A percentile compares a stretch with the other conserved stretches of the same genome.
These are phyloP conservation scores for Ustilago shanxiensis DNA, from an alignment of 1,284 basidiomycete genomes.

Conservation along the genomic window DNA sequence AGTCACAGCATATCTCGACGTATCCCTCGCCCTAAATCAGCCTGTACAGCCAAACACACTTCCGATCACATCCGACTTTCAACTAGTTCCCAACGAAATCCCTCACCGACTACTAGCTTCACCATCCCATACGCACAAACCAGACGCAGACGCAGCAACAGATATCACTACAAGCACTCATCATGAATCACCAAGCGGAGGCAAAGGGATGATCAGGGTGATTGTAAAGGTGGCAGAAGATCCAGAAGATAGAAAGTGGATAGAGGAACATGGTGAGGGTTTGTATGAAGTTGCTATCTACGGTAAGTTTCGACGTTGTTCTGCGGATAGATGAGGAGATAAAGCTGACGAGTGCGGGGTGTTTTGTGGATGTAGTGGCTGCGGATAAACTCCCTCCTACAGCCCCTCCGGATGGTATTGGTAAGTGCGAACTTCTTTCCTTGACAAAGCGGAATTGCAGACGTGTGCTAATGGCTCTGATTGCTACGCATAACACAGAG, in stretches of 20 bases:
- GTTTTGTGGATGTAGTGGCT: constrained; percentile 18
- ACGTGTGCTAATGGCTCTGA: not conserved
- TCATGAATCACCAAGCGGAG: constrained; percentile 9
- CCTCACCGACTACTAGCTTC: constrained; percentile 23
- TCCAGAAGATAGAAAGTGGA: constrained; percentile 42
- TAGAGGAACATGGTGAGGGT: constrained; percentile 48
- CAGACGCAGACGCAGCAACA: constrained; percentile 8
- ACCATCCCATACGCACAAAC: constrained; percentile 12
- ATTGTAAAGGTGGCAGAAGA: constrained; percentile 48
- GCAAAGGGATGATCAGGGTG: constrained; percentile 20
- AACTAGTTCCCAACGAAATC: constrained; percentile 36
- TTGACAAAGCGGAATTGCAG: not conserved
- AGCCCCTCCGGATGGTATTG: constrained; percentile 51
- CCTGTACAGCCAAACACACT: constrained; percentile 32
- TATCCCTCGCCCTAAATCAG: constrained; percentile 34
- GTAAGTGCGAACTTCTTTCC: constrained; percentile 14
- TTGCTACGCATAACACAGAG: constrained; percentile 7
- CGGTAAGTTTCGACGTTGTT: constrained; percentile 5
- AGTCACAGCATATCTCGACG: constrained; percentile 30
- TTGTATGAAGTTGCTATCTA: constrained; percentile 54
- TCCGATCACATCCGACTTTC: constrained; percentile 28
- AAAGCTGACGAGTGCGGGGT: not conserved
- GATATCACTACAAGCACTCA: constrained; percentile 18
- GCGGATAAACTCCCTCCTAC: constrained; percentile 37
- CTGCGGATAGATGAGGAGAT: not conserved